Percentiles rank a stretch among this genome's conserved stretches.
phyloP scores from a whole-genome alignment of 768 basidiomycete species.

The Phallus indusiatus region DNA sequence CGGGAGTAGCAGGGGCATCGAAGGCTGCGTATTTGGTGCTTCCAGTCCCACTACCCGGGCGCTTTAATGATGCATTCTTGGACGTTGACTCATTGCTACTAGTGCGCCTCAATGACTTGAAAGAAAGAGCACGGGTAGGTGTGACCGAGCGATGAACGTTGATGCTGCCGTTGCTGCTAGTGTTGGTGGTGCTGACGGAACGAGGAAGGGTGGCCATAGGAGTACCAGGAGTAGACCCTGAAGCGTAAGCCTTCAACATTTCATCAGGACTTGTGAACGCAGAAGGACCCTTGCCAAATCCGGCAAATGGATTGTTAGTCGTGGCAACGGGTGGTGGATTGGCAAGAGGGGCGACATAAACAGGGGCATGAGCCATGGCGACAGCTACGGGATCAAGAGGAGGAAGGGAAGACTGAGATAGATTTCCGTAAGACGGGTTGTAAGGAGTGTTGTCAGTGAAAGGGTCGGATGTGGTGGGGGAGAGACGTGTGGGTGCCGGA shows the following conservation, averaged over 20 bases:
- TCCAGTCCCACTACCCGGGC: background rate
- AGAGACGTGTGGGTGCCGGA: background rate
- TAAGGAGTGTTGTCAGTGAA: conserved; percentile 5
- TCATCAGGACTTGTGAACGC: conserved; percentile 55
- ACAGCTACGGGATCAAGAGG: conserved; percentile 2
- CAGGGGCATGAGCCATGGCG: conserved; percentile 26
- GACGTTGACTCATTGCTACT: background rate
- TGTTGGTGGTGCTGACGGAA: background rate
- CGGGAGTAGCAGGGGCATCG: conserved; percentile 3
- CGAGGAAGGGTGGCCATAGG: conserved; percentile 15
- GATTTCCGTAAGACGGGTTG: background rate
- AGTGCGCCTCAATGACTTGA: background rate
- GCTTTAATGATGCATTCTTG: background rate
- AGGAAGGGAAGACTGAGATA: conserved; percentile 8
- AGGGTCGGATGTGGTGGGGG: conserved; percentile 5
- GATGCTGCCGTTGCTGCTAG: background rate
- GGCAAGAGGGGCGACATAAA: conserved; percentile 16
- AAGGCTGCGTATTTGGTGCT: background rate
- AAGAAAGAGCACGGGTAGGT: background rate
- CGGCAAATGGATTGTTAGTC: conserved; percentile 6
- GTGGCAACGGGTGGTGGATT: conserved; percentile 5
- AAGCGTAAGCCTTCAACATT: conserved; percentile 68
- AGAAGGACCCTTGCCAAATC: conserved; percentile 19
- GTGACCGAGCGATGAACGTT: background rate
- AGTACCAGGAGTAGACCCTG: conserved; percentile 11